A percentile compares a stretch with the other conserved stretches of the same genome.
phyloP scores from a whole-genome alignment of 345 rosid genomes.

The Arabidopsis suecica region DNA sequence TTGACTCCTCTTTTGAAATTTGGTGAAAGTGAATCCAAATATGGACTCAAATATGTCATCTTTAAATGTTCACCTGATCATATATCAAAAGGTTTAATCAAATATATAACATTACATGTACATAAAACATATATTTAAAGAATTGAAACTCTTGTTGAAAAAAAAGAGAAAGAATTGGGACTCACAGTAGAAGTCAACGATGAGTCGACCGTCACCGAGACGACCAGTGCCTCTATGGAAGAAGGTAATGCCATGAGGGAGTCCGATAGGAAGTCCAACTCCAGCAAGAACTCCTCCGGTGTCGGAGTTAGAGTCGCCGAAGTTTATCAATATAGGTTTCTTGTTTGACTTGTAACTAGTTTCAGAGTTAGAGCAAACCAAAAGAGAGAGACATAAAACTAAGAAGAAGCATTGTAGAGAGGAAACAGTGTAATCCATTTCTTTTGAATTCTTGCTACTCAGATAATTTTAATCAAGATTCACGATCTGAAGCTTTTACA shows the following conservation, averaged over 20 bases:
- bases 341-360: constrained; percentile 28
- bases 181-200: constrained; percentile 69
- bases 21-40: constrained; percentile 56
- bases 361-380: constrained; percentile 30
- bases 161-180: background rate
- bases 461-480: background rate
- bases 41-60: constrained; percentile 49
- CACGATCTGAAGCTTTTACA: constrained; percentile 8
- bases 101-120: background rate
- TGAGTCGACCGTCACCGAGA: constrained; percentile 58
- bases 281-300: constrained; percentile 58
- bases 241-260: constrained; percentile 59
- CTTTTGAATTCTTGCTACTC: background rate
- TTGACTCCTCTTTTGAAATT: constrained; percentile 56
- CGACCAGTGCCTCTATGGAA: constrained; percentile 57
- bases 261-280: constrained; percentile 47
- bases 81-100: background rate
- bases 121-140: too few species aligned
- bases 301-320: constrained; percentile 67
- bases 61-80: constrained; percentile 54
- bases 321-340: constrained; percentile 51
- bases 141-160: too few species aligned
- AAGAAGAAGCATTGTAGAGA: constrained; percentile 34
- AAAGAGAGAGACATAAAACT: constrained; percentile 25
- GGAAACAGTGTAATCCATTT: constrained; percentile 12